Conservation (phyloP, 2,329 filamentous ascomycete genomes). For the Phyllosticta ampelicida region DNA sequence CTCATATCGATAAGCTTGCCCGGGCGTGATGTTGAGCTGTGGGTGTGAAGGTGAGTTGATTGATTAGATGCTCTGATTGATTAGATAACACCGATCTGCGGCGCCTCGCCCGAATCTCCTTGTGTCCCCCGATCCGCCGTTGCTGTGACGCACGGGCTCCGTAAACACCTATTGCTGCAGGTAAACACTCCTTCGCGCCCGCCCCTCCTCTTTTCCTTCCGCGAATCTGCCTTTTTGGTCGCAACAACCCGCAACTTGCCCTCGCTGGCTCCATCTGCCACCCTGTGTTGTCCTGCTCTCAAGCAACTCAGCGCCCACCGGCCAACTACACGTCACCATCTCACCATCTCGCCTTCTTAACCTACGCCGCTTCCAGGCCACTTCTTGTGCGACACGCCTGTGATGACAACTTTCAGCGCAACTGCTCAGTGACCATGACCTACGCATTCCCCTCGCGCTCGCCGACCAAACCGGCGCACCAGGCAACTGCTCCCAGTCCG, state of each 20-base stretch:
- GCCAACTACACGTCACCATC: background rate
- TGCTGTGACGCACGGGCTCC: background rate
- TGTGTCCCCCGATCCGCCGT: too few relatives aligned
- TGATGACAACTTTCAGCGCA: slow-evolving; percentile 9
- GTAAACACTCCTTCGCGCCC: background rate
- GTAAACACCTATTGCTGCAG: background rate
- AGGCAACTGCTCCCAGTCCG: slow-evolving; percentile 33
- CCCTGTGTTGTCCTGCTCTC: background rate
- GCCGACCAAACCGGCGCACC: slow-evolving; percentile 25
- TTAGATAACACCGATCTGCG: too few relatives aligned
- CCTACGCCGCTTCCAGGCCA: slow-evolving; percentile 2
- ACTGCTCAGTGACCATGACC: slow-evolving; percentile 20
- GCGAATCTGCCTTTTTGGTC: background rate
- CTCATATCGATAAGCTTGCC: slow-evolving; percentile 6
- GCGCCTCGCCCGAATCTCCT: too few relatives aligned
- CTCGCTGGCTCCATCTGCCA: background rate
- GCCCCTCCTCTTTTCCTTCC: background rate
- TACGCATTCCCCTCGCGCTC: slow-evolving; percentile 28
- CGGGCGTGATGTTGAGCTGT: background rate
- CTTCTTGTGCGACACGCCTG: slow-evolving; percentile 2
- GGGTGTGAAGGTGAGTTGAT: too few relatives aligned
- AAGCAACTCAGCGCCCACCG: background rate
- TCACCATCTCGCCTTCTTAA: too few relatives aligned
- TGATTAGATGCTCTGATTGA: too few relatives aligned
- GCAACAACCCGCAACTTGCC: background rate